phyloP scores from a whole-genome alignment of 768 basidiomycete species.

The Porphyrellus cyaneotinctus region DNA sequence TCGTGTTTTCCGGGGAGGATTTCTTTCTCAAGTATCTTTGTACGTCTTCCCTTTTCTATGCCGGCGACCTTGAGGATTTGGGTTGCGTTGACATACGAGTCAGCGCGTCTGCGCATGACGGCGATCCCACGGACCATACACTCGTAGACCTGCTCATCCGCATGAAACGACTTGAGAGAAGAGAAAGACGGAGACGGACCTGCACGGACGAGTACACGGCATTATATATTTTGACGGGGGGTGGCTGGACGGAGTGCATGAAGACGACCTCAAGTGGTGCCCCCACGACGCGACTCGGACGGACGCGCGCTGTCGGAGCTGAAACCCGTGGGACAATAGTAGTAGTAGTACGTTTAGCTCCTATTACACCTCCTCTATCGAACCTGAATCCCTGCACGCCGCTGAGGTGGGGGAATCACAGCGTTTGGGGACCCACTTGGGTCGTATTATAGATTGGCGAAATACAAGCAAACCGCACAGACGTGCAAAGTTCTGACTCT shows the following conservation, averaged over 20 bases:
- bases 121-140: constrained; percentile 98
- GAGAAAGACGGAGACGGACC: constrained; percentile 35
- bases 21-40: constrained; percentile 97
- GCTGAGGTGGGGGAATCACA: too few species aligned
- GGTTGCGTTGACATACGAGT: constrained; percentile 97
- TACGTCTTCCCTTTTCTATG: constrained; percentile 92
- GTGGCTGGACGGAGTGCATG: constrained; percentile 38
- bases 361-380: too few species aligned
- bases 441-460: too few species aligned
- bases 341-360: too few species aligned
- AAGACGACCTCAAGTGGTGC: constrained; percentile 19
- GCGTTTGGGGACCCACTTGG: too few species aligned
- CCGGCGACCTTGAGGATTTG: constrained; percentile 99
- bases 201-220: constrained; percentile 89
- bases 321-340: constrained; percentile 22
- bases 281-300: constrained; percentile 29
- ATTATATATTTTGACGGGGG: constrained; percentile 84
- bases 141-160: constrained; percentile 72
- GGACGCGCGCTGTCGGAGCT: constrained; percentile 34
- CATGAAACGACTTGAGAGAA: background rate
- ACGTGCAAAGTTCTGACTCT: background rate
- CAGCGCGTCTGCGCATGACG: constrained; percentile 93
- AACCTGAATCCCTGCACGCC: too few species aligned
- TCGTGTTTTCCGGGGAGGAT: constrained; percentile 93
- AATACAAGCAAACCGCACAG: too few species aligned